Conservation (phyloP, 441 rosid genomes). For the Croton laevigatus region DNA sequence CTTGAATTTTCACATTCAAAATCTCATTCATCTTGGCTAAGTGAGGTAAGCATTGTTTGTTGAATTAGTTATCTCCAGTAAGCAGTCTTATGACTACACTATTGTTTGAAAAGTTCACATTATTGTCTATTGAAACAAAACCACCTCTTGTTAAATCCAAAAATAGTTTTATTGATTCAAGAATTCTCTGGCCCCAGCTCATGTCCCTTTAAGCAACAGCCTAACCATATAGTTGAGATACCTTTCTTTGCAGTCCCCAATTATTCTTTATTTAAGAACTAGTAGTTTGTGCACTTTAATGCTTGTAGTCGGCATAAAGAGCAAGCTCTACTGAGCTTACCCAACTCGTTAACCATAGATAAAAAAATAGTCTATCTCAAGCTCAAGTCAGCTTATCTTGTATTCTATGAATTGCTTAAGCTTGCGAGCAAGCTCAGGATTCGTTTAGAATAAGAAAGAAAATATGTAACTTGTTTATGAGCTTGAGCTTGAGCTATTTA, state of each 20-base stretch:
- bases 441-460: too few species aligned
- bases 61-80: not conserved
- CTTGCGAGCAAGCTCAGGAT: too few species aligned
- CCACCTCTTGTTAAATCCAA: not conserved
- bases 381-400: too few species aligned
- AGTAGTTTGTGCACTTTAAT: not conserved
- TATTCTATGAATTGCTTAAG: too few species aligned
- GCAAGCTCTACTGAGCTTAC: too few species aligned
- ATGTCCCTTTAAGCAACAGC: not conserved
- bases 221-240: not conserved
- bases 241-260: not conserved
- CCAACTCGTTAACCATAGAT: too few species aligned
- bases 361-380: too few species aligned
- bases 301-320: too few species aligned
- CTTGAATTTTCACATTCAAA: slow-evolving; percentile 48
- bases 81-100: not conserved
- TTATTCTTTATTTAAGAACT: not conserved
- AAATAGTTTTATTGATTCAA: not conserved
- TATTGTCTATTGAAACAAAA: not conserved
- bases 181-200: not conserved
- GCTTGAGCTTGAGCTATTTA: too few species aligned
- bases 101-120: not conserved
- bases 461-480: too few species aligned
- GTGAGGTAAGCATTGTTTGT: slow-evolving; percentile 44
- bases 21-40: slow-evolving; percentile 61